Percentiles rank a stretch among this genome's conserved stretches.
These are phyloP conservation scores for Imleria badia DNA, from an alignment of 768 basidiomycete genomes.

Conservation along the genomic window DNA sequence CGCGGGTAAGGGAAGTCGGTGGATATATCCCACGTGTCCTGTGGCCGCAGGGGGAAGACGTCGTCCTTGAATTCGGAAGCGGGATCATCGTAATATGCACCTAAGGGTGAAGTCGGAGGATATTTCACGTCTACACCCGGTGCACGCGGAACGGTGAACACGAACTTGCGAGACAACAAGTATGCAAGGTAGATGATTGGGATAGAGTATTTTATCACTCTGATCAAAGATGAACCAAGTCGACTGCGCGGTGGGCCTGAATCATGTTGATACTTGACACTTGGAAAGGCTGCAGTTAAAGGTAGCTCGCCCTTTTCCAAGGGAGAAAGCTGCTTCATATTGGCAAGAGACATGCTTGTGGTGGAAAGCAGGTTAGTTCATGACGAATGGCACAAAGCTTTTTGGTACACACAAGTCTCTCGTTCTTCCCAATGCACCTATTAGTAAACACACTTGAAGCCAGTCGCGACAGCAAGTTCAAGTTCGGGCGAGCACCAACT, in stretches of 20 bases:
- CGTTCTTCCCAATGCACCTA: too few species aligned
- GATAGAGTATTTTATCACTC: slow-evolving; percentile 17
- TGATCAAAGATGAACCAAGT: slow-evolving; percentile 1
- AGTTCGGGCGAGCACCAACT: too few species aligned
- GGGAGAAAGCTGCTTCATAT: slow-evolving; percentile 10
- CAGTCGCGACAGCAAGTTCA: too few species aligned
- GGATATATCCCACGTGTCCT: slow-evolving; percentile 66
- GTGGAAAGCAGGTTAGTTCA: not conserved
- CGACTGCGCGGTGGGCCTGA: not conserved
- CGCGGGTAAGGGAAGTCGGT: slow-evolving; percentile 72
- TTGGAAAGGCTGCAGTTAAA: slow-evolving; percentile 4
- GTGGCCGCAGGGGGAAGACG: slow-evolving; percentile 60
- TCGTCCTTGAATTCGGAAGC: slow-evolving; percentile 50
- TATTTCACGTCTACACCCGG: not conserved
- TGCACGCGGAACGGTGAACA: not conserved
- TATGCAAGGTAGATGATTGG: slow-evolving; percentile 22
- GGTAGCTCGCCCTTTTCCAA: slow-evolving; percentile 22
- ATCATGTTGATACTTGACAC: not conserved
- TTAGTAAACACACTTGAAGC: too few species aligned
- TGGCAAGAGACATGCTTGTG: slow-evolving; percentile 8
- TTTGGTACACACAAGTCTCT: not conserved
- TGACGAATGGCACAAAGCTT: not conserved
- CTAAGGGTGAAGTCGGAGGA: slow-evolving; percentile 3
- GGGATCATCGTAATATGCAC: slow-evolving; percentile 30
- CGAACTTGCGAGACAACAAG: slow-evolving; percentile 12